Conservation (phyloP, 2,329 filamentous ascomycete species). For the Albophoma yamanashiensis region DNA sequence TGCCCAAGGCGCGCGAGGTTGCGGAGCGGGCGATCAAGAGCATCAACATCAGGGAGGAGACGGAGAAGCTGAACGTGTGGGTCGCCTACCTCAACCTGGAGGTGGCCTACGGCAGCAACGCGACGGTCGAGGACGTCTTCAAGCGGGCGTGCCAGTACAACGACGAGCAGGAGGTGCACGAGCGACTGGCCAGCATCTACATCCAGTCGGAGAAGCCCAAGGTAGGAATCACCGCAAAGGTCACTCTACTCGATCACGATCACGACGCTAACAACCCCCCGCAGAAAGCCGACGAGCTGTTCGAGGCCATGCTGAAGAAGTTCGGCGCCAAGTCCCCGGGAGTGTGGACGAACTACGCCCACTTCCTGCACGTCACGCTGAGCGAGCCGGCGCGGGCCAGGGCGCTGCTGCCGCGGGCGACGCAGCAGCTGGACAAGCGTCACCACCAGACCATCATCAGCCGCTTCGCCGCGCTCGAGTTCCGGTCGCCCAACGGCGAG, state of each 20-base stretch:
- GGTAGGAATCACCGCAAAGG: constrained; percentile 39
- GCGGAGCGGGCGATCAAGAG: constrained; percentile 83
- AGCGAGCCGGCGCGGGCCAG: constrained; percentile 63
- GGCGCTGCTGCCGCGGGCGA: constrained; percentile 69
- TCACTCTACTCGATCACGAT: not conserved
- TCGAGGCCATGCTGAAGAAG: constrained; percentile 80
- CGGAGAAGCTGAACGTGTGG: constrained; percentile 93
- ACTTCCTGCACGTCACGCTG: constrained; percentile 73
- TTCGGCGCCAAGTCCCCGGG: constrained; percentile 69
- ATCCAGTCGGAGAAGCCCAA: constrained; percentile 80
- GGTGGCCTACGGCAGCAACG: constrained; percentile 77
- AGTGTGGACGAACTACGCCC: constrained; percentile 91
- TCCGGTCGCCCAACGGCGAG: constrained; percentile 71
- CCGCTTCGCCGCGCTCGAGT: constrained; percentile 88
- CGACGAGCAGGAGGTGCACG: constrained; percentile 79
- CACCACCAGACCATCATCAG: constrained; percentile 61
- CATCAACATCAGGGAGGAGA: constrained; percentile 83
- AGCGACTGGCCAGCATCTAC: constrained; percentile 86
- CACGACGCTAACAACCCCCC: constrained; percentile 14
- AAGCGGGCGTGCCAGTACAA: constrained; percentile 91
- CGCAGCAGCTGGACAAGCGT: constrained; percentile 65
- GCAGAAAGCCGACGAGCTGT: constrained; percentile 80
- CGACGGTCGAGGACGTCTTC: constrained; percentile 76
- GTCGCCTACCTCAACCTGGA: constrained; percentile 90
- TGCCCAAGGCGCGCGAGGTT: constrained; percentile 78